Evolutionary conservation across 164 flowering plant genomes (phyloP).

Genomic region (Cinnamomum chago): DNA sequence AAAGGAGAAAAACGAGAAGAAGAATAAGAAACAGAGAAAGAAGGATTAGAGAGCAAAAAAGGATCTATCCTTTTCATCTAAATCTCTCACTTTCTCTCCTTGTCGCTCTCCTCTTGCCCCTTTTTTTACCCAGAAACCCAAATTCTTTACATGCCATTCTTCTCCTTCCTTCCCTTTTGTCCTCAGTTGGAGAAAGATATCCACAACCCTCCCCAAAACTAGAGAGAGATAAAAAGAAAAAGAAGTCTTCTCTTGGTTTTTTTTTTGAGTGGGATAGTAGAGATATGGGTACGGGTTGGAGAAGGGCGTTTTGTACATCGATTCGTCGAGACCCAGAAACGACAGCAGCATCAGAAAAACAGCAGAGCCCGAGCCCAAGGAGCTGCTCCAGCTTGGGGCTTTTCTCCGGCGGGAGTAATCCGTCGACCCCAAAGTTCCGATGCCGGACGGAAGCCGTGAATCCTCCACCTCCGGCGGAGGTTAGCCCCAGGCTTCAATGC

Average conservation of each 20-base stretch:
- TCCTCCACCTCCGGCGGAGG: constrained; percentile 18
- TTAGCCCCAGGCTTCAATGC: constrained; percentile 55
- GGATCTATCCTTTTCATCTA: constrained; percentile 8
- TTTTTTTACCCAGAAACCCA: background rate
- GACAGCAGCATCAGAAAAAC: constrained; percentile 9
- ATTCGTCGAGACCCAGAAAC: constrained; percentile 44
- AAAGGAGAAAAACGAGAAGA: background rate
- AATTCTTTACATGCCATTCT: background rate
- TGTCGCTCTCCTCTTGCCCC: background rate
- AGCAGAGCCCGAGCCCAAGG: constrained; percentile 34
- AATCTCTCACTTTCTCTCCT: constrained; percentile 11
- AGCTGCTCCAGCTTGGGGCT: constrained; percentile 42
- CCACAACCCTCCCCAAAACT: background rate
- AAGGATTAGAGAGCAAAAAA: constrained; percentile 4
- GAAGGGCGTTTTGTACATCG: constrained; percentile 86
- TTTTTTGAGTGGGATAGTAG: background rate
- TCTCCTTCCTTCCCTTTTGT: constrained; percentile 31
- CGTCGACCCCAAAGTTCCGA: constrained; percentile 60
- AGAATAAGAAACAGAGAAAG: background rate
- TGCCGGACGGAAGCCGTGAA: constrained; percentile 24
- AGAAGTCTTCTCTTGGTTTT: background rate
- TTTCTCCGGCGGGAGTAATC: constrained; percentile 43
- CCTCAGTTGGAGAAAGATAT: constrained; percentile 19
- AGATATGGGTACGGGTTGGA: constrained; percentile 81
- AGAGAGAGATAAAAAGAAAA: background rate